phyloP scores from a whole-genome alignment of 192 early-diverging fungal species.

The Backusella mclennaniae region DNA sequence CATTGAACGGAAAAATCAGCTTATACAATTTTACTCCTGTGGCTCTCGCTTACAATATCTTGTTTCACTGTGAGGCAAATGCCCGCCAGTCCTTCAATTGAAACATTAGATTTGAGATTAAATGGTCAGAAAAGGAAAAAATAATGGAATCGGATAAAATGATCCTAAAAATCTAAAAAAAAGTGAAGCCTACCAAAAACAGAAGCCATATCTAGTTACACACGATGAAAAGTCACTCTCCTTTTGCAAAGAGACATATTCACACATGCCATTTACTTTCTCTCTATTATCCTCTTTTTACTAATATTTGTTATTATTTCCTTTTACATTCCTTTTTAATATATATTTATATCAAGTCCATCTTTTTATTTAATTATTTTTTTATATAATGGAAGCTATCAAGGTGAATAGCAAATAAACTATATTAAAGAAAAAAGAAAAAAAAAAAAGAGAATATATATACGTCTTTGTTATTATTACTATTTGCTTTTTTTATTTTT shows the following conservation, averaged over 20 bases:
- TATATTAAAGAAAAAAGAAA: background rate
- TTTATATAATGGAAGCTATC: background rate
- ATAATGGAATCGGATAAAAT: background rate
- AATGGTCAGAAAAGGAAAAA: constrained; percentile 5
- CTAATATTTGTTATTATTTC: background rate
- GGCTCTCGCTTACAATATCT: background rate
- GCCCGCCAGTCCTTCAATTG: background rate
- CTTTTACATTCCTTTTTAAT: background rate
- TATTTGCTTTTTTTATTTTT: background rate
- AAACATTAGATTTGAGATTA: background rate
- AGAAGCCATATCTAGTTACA: background rate
- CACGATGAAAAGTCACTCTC: constrained; percentile 6
- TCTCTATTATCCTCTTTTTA: too few relatives aligned
- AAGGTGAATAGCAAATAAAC: background rate
- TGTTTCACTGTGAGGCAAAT: background rate
- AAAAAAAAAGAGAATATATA: too few relatives aligned
- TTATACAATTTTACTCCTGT: background rate
- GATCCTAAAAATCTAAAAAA: background rate
- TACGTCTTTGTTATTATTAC: background rate
- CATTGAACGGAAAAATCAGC: constrained; percentile 4
- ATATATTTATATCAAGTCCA: background rate
- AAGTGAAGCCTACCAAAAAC: background rate
- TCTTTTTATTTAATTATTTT: background rate
- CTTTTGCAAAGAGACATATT: background rate
- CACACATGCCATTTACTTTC: background rate